Base-by-base conservation (phyloP, 352 stramenopile genomes). In the Globisporangium radiosum region DNA sequence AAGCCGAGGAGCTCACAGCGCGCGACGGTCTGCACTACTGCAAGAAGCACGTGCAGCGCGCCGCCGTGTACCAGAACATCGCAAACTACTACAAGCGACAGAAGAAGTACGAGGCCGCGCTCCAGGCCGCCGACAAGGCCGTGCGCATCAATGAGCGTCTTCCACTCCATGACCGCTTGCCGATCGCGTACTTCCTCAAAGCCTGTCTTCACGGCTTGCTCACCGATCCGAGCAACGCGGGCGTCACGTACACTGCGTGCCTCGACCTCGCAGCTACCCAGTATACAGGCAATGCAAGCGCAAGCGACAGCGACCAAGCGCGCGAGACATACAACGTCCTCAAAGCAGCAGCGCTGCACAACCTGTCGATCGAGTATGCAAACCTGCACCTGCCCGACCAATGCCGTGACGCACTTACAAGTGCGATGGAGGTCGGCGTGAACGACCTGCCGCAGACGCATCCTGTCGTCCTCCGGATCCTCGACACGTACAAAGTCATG, bases 41-140 rank as follows among this genome's bases (percentile, higher is more conserved):
- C 54, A 90, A 88, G 56, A 75, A 81, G 8, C 58, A 73, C 2
- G 62, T 86, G 5, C 80, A 88, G 40, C 77, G 80, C 10, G 75
- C 68, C 56, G 72, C 72, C 10, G 73, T 90, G 3, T 88, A 85
- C 47, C 76, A 88, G 38, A 78, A 78, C 36, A 66, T 90, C 11
- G 75, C 80, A 3, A 82, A 79, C 44, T 78, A 90, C 62, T 90
- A 85, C 76, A 90, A 88, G 68, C 85, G 81, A 61, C 75, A 84
- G 59, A 87, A 88, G 55, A 90, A 90, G 43, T 76, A 81, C 15
- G 74, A 90, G 39, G 80, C 77, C 5, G 77, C 77, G 7, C 66
- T 90, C 1, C 80, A 90, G 59, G 70, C 62, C 7, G 72, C 72
- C 1, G 66, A 78, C 6, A 90, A 90, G 47, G 78, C 80, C 7